Evolutionary conservation across 192 early-diverging fungal species (phyloP).

Genomic region (Chytriomyces hyalinus): DNA sequence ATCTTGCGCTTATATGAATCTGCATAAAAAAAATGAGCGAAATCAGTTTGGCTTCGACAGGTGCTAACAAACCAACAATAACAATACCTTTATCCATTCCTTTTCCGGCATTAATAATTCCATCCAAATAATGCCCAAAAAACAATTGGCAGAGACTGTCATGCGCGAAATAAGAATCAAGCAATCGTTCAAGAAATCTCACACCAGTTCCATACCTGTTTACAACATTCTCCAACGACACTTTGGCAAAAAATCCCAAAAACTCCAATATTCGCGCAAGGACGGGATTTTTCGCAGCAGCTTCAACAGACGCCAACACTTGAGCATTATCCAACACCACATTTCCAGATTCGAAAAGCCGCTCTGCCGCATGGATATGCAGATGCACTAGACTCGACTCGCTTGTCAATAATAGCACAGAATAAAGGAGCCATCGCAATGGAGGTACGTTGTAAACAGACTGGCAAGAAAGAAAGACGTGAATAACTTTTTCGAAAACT

Average conservation of each 20-base stretch:
- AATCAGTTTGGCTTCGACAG: not conserved
- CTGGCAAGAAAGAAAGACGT: not conserved
- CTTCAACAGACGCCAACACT: not conserved
- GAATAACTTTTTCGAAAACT: not conserved
- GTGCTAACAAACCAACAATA: not conserved
- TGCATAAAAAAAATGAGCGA: not conserved
- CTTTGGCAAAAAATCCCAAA: not conserved
- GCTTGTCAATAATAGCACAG: not conserved
- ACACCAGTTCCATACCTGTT: not conserved
- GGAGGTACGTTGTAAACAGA: slow-evolving; percentile 9
- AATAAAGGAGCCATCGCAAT: slow-evolving; percentile 26
- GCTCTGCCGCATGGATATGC: slow-evolving; percentile 10
- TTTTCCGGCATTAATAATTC: not conserved
- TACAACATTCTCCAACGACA: not conserved
- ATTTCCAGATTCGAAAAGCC: slow-evolving; percentile 20
- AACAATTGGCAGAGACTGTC: not conserved
- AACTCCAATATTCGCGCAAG: slow-evolving; percentile 1
- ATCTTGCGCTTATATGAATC: not conserved
- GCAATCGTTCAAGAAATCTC: not conserved
- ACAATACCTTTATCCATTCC: not conserved
- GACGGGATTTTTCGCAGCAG: not conserved
- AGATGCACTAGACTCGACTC: slow-evolving; percentile 3
- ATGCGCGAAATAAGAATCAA: not conserved
- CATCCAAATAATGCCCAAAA: not conserved
- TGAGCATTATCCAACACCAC: slow-evolving; percentile 1